phyloP scores from a whole-genome alignment of 768 basidiomycete genomes.

The Nidula microcarpa region DNA sequence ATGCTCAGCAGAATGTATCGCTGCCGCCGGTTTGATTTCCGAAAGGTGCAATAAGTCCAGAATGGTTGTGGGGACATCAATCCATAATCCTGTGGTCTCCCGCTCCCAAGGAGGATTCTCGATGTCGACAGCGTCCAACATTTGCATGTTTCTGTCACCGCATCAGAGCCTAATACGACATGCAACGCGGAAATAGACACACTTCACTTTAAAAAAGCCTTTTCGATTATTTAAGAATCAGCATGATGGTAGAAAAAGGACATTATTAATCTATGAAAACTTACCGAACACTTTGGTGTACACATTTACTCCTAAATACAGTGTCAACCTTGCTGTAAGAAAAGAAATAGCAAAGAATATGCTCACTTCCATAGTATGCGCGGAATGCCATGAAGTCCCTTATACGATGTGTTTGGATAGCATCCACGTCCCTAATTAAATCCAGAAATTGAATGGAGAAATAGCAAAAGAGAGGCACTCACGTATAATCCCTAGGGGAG shows the following conservation, averaged over 20 bases:
- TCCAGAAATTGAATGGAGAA: neutral
- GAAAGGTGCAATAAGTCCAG: conserved; percentile 52
- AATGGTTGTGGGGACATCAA: conserved; percentile 61
- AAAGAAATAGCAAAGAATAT: neutral
- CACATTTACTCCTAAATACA: conserved; percentile 52
- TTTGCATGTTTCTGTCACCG: no score
- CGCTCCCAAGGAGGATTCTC: conserved; percentile 77
- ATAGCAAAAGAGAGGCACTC: conserved; percentile 14
- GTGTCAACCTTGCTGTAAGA: no score
- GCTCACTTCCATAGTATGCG: conserved; percentile 73
- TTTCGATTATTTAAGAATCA: no score
- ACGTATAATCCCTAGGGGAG: conserved; percentile 73
- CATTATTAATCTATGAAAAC: conserved; percentile 14
- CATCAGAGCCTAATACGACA: no score
- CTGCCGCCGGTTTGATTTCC: conserved; percentile 66
- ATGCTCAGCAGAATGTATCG: conserved; percentile 84
- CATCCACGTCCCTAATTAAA: conserved; percentile 63
- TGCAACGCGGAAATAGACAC: no score
- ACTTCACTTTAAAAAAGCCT: conserved; percentile 85
- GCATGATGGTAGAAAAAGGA: no score
- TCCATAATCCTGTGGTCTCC: conserved; percentile 73
- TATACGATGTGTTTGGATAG: conserved; percentile 73
- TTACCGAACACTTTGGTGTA: conserved; percentile 72
- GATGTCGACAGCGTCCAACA: conserved; percentile 76
- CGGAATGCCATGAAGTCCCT: conserved; percentile 56